phyloP scores from a whole-genome alignment of 225 moss, liverwort and hornwort genomes.

The Straminergon stramineum region DNA sequence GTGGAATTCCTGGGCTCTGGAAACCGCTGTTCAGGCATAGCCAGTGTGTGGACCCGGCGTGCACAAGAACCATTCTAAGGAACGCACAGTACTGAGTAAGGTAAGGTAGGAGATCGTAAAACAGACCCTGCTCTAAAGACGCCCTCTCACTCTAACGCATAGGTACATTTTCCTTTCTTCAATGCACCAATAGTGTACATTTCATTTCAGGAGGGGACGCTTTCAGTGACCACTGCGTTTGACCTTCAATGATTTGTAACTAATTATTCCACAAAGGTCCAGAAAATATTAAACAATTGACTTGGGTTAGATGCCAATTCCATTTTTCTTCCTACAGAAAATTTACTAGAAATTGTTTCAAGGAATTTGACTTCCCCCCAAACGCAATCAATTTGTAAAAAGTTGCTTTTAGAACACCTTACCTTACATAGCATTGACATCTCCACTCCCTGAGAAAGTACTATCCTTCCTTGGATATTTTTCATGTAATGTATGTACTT shows the following conservation, averaged over 20 bases:
- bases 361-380: rapidly evolving
- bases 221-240: neutral
- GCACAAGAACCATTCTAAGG: too few relatives aligned
- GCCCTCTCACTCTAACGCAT: rapidly evolving
- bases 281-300: neutral
- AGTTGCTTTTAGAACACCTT: rapidly evolving
- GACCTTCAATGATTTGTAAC: neutral
- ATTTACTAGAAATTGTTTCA: rapidly evolving
- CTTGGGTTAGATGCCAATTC: neutral
- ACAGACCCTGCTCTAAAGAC: rapidly evolving
- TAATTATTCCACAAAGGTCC: too few relatives aligned
- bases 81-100: too few relatives aligned
- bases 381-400: neutral
- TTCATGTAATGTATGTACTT: too few relatives aligned
- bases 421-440: neutral
- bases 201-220: neutral
- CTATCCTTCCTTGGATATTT: neutral
- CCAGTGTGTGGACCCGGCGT: neutral
- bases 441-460: rapidly evolving
- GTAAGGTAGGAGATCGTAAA: neutral
- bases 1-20: neutral
- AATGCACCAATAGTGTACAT: neutral
- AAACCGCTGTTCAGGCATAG: neutral
- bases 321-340: neutral
- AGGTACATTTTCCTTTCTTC: neutral